Base-by-base conservation (phyloP, 1,284 basidiomycete genomes). In the Volvariella surrecta region DNA sequence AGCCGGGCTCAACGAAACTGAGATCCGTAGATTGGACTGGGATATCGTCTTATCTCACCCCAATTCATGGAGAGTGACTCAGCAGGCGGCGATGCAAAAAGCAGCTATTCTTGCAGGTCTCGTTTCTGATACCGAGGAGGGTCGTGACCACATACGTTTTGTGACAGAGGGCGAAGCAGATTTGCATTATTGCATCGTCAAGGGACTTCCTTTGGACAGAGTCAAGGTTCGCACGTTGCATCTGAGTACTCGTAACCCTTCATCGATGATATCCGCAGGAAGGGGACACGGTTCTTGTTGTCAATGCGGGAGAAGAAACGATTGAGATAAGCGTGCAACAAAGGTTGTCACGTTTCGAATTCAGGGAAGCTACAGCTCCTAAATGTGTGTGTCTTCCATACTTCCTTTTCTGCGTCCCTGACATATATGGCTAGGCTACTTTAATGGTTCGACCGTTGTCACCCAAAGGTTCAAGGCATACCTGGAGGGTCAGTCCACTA, bases 231-330 rank as follows among this genome's bases (percentile, higher is more conserved):
- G 6, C 6, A 6, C 6, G 11, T 28, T 28, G 6, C 6, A 28
- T 28, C 24, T 28, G 24, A 28, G 6, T 11, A 28, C 6, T 28
- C 11, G 24, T 6, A 6, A 28, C 24, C 11, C 24, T 28, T 28
- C 24, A n/a, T n/a, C n/a, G n/a, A n/a, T n/a, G n/a, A n/a, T n/a
- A 11, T 18, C 21, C 17, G 52, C 60, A 43, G 52, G 3, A 54
- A 6, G 11, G 58, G 1, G 46, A 59, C 16, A 63, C 61, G 1
- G 58, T 71, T 3, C 61, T 71, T 21, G 56, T 74, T 9, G 62
- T 74, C 17, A 71, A 32, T 24, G 8, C 17, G 40, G 24, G 24
- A 28, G 11, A 11, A 28, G 24, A 39, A 8, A 45, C 44, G 9
- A 32, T 45, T 11, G 44, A 45, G 11, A 40, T 45, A 11, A 45